Base-by-base conservation (phyloP, 495 filamentous ascomycete species). In the Xylaria nigripes region DNA sequence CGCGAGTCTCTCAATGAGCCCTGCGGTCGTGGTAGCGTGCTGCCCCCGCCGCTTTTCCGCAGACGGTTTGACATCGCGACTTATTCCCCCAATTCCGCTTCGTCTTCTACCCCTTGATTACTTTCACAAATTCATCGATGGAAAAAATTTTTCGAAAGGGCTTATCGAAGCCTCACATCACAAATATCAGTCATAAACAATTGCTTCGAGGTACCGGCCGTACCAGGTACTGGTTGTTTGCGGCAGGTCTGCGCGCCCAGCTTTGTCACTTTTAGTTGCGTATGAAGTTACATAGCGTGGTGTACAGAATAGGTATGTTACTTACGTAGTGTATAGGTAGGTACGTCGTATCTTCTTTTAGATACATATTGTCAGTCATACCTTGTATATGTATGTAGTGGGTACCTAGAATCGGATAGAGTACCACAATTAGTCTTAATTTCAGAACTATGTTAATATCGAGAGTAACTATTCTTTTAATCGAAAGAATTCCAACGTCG, bases 1-100 rank as follows among this genome's bases (percentile, higher is more conserved):
- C 76, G 72, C 27, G 75, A 74, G 15, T 71, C 68, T 36, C 66
- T 51, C 6, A 70, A 49, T 4, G 66, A 61, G 12, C 62, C 60
- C 3, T 56, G 55, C 1, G 64, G 62, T 22, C 69, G 65, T 18
- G 67, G 60, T 38, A 71, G 49, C 22, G 50, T 41, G 18, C 60
- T 60, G 41, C 62, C 61, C 24, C 64, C 68, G 32, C 63, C 59
- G 50, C 66, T 74, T 21, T 67, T 61, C 7, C 73, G 63, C 45
- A 76, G 69, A 16, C 62, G 61, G 41, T 59, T 58, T 9, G 59
- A 57, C 49, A 62, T 63, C 4, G 55, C 46, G 60, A 49, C 27
- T 45, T 34, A 41, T 18, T 29, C 48, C 16, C 23, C 45, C 48
- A 45, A 48, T 12, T 16, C 23, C 15, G 16, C 13, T 18, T 51